Conservation (phyloP, 75 land plant species). For the Selaginella moellendorffii region DNA sequence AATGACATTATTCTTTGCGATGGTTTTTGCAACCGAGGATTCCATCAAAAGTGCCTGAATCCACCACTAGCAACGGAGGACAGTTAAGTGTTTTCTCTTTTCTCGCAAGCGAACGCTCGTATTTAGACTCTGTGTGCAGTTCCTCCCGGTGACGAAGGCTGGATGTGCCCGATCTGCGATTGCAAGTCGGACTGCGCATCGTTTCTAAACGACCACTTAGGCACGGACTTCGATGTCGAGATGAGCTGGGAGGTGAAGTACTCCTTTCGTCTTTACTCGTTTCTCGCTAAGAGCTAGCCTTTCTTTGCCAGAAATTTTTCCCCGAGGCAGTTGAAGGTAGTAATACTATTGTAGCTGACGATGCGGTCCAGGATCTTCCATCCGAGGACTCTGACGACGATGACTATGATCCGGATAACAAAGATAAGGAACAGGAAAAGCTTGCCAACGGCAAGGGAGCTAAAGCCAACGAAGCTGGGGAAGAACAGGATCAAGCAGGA, state of each 20-base stretch:
- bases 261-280: not conserved
- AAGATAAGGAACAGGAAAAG: constrained; percentile 15
- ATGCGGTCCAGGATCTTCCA: constrained; percentile 36
- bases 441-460: constrained; percentile 33
- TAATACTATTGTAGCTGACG: constrained; percentile 13
- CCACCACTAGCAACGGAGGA: constrained; percentile 57
- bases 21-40: constrained; percentile 70
- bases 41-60: constrained; percentile 67
- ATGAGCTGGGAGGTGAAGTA: constrained; percentile 71
- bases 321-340: constrained; percentile 54
- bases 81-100: constrained; percentile 29
- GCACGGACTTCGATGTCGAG: constrained; percentile 36
- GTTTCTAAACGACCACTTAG: constrained; percentile 50
- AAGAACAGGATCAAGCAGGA: too few species aligned
- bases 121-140: constrained; percentile 28
- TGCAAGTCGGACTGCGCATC: constrained; percentile 79
- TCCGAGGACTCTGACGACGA: constrained; percentile 94
- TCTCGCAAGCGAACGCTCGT: not conserved
- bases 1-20: constrained; percentile 87
- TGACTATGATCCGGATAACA: constrained; percentile 65
- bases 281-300: constrained; percentile 3
- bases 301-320: constrained; percentile 50
- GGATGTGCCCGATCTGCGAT: constrained; percentile 92
- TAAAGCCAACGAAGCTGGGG: constrained; percentile 21
- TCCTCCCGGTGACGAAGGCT: constrained; percentile 87